phyloP scores from a whole-genome alignment of 257 asterid species.

The Ilex aquifolium region DNA sequence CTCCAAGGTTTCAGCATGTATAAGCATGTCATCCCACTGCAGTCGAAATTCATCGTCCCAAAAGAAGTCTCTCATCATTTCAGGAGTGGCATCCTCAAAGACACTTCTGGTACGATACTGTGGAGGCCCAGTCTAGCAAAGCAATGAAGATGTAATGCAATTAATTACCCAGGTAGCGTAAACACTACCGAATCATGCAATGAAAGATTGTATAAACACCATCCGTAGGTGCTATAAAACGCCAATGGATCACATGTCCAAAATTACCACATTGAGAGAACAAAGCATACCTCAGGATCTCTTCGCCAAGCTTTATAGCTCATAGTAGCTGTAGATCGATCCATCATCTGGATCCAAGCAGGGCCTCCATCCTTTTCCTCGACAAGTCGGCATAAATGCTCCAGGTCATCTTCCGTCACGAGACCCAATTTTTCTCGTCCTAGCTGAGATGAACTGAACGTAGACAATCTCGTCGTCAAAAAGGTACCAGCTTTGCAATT shows the following conservation, averaged over 20 bases:
- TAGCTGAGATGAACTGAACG: conserved; percentile 41
- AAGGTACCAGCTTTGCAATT: not conserved
- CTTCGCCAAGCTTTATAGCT: conserved; percentile 94
- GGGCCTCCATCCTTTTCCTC: conserved; percentile 84
- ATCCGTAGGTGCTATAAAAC: no score
- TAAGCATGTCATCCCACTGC: conserved; percentile 93
- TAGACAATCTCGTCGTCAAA: conserved; percentile 14
- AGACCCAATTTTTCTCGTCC: conserved; percentile 36
- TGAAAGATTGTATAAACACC: no score
- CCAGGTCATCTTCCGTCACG: conserved; percentile 60
- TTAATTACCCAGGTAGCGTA: not conserved
- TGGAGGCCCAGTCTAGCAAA: conserved; percentile 71
- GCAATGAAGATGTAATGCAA: not conserved
- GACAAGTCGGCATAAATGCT: conserved; percentile 45
- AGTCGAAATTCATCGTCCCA: conserved; percentile 86
- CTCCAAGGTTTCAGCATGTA: conserved; percentile 63
- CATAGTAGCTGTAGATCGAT: conserved; percentile 60
- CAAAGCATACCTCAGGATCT: conserved; percentile 58
- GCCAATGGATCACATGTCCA: no score
- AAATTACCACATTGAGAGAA: not conserved
- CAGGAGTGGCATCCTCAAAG: conserved; percentile 90
- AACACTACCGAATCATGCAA: no score
- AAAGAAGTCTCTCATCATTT: conserved; percentile 82
- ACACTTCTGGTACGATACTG: conserved; percentile 84
- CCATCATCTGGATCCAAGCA: conserved; percentile 86